Evolutionary conservation across 345 rosid genomes (phyloP), one percentile per base, ranked within the genome.

Genomic region (Bruguiera sexangula): DNA sequence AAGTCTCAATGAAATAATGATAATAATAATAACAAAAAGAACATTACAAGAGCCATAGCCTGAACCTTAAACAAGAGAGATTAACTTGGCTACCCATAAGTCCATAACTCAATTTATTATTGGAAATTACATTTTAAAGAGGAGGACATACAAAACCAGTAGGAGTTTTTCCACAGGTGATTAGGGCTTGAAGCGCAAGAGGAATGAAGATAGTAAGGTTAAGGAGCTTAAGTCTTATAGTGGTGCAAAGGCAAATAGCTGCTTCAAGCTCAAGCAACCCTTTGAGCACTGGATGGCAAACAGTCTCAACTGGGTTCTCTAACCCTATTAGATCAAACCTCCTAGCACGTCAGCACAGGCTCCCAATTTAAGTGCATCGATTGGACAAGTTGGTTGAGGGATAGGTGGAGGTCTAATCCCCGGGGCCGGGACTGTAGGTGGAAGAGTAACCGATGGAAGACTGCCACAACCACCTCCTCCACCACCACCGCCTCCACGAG

Each of bases 261-360:
- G 86, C 86, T 81, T 83, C 86, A 21, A 83, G 80, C 77, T 80
- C 82, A 0, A 83, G 74, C 70, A 83, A 68, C 30, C 86, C 86
- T 64, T 73, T 52, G 22, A 83, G 51, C 53, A 83, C 78, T 0
- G 86, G 86, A 22, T 84, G 80, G 31, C 86, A 83, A 6, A 68
- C 72, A 54, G 78, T 78, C 69, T 83, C 78, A 1, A 83, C 70
- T 1, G 86, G 86, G 62, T 80, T 66, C 43, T 83, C 86, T 2
- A 83, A 50, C 34, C 86, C 82, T 1, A 83, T 20, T 83, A 82
- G 61, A 80, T 76, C 52, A 83, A 58, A 29, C 84, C 82, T 20
- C 84, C 84, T 5, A 83, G 68, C 29, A 80, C 73, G 66, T 78
- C 86, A 51, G 78, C 74, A 64, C 86, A 83, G n/a, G 76, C 78